Evolutionary conservation across 1,284 basidiomycete species (phyloP), one percentile per base, ranked within the genome.

Genomic region (Leccinum solheimii): DNA sequence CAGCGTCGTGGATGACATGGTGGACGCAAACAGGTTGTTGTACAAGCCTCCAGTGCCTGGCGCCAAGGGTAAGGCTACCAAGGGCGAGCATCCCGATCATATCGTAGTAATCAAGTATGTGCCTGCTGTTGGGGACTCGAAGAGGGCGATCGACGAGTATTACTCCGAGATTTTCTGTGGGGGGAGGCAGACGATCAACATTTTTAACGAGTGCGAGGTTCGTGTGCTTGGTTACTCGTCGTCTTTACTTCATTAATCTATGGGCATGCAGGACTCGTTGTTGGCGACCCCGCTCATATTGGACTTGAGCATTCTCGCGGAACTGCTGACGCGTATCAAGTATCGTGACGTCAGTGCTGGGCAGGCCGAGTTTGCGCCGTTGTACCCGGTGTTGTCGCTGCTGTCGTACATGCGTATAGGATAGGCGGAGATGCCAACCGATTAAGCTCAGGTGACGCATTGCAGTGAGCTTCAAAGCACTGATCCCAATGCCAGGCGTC

Each of bases 111-210:
- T 95, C 85, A 95, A 96, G 82, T 94, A 95, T 66, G 86, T 94
- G 14, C 93, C 92, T 32, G 94, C 95, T 43, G 96, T 98, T 56
- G 95, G 96, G 56, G 97, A 99, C 81, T 95, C 94, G 68, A 97
- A 95, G 86, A 86, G 94, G 59, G 97, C 97, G 51, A 95, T 99
- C 82, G 97, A 98, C 79, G 97, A 98, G 83, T 98, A 98, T 82
- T 96, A 95, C 78, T 96, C 93, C 14, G 97, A 98, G 80, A 92
- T 92, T 72, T 88, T 92, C 80, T 90, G 88, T 64, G 89, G 88
- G 75, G 91, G 91, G 40, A 82, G 90, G 63, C 90, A 88, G 66
- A 91, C 88, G 4, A 91, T 94, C 81, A 93, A 92, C 79, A 95
- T 97, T 78, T 97, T 95, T 86, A 97, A 97, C 78, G 91, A 95